Conservation (phyloP, 2,329 filamentous ascomycete genomes). For the Neospermospora avenae region DNA sequence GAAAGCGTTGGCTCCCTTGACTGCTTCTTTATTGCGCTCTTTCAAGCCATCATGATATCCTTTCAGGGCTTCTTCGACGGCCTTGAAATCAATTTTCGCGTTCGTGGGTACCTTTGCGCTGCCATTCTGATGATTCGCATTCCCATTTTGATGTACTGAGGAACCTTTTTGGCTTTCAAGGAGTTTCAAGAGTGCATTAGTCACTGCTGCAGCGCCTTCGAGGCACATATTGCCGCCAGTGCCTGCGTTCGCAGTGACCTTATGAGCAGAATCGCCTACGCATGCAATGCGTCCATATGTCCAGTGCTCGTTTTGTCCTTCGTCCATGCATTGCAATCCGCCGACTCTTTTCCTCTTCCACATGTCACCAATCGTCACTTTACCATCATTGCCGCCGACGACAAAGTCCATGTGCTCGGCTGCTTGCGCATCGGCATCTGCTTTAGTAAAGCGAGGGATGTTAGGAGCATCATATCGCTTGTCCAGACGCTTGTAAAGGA, state of each 20-base stretch:
- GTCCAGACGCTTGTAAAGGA: conserved; percentile 17
- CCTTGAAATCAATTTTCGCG: neutral
- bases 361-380: conserved; percentile 19
- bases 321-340: conserved; percentile 17
- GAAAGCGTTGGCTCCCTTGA: conserved; percentile 14
- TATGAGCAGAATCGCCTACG: conserved; percentile 24
- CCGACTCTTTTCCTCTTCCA: conserved; percentile 10
- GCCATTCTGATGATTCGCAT: neutral
- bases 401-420: neutral
- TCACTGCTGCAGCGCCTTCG: conserved; percentile 36
- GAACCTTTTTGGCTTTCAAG: neutral
- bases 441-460: conserved; percentile 22
- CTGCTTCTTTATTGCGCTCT: neutral
- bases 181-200: conserved; percentile 27
- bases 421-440: conserved; percentile 14
- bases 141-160: neutral
- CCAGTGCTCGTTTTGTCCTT: conserved; percentile 22
- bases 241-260: conserved; percentile 29
- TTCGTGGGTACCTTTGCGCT: neutral
- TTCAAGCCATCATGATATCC: neutral
- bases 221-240: conserved; percentile 39
- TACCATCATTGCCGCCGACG: conserved; percentile 5
- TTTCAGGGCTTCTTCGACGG: conserved; percentile 5
- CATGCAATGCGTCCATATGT: conserved; percentile 20
- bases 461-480: conserved; percentile 11